phyloP scores from a whole-genome alignment of 129 eudicot genomes.

The Solidago caesia region DNA sequence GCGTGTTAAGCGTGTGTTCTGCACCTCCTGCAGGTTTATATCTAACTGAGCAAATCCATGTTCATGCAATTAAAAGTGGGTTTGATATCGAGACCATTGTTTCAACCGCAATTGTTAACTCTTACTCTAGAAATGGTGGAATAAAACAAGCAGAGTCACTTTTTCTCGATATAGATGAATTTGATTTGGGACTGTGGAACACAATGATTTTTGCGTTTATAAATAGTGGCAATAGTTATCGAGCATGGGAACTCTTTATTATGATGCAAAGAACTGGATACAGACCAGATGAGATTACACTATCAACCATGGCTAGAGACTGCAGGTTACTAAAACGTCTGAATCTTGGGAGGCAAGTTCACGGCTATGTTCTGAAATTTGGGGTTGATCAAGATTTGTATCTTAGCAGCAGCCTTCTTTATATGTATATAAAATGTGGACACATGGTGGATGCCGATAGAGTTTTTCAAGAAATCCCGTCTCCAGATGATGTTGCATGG shows the following conservation, averaged over 20 bases:
- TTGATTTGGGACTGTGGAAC: slow-evolving; percentile 48
- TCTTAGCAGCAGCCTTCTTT: slow-evolving; percentile 39
- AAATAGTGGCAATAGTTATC: slow-evolving; percentile 30
- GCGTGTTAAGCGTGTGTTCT: slow-evolving; percentile 46
- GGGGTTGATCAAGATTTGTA: slow-evolving; percentile 35
- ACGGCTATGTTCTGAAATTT: slow-evolving; percentile 34
- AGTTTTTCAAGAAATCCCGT: slow-evolving; percentile 37
- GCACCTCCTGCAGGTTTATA: slow-evolving; percentile 24
- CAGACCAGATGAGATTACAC: slow-evolving; percentile 42
- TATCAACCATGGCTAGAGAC: slow-evolving; percentile 40
- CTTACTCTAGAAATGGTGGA: slow-evolving; percentile 37
- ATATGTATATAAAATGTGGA: slow-evolving; percentile 49
- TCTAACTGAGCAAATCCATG: slow-evolving; percentile 46
- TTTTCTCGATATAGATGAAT: slow-evolving; percentile 31
- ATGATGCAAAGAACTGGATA: slow-evolving; percentile 38
- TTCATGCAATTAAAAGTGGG: slow-evolving; percentile 33
- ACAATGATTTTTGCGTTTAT: slow-evolving; percentile 46
- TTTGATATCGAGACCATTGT: slow-evolving; percentile 38
- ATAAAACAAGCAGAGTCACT: slow-evolving; percentile 39
- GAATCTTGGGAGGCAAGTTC: slow-evolving; percentile 43
- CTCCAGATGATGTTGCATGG: slow-evolving; percentile 51
- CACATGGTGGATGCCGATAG: slow-evolving; percentile 36
- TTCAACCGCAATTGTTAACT: slow-evolving; percentile 46
- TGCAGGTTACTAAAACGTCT: slow-evolving; percentile 29
- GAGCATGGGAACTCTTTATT: slow-evolving; percentile 40